A percentile compares a stretch with the other conserved stretches of the same genome.
phyloP scores from a whole-genome alignment of 768 basidiomycete species.

The Megacollybia marginata region DNA sequence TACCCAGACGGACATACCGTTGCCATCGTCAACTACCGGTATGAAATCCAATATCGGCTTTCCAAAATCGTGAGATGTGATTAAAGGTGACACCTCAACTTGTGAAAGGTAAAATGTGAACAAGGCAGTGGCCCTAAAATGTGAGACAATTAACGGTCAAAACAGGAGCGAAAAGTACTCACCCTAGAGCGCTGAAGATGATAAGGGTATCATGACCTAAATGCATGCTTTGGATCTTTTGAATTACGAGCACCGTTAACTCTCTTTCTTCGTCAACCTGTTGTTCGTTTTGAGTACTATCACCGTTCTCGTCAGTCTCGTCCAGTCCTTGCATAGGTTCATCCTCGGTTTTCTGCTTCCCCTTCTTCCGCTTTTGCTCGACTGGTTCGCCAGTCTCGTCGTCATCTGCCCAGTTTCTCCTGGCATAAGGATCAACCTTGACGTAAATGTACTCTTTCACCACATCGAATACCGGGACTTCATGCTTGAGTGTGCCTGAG shows the following conservation, averaged over 20 bases:
- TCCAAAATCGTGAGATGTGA: slow-evolving; percentile 41
- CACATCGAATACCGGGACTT: slow-evolving; percentile 41
- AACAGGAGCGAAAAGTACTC: slow-evolving; percentile 13
- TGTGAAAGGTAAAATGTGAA: slow-evolving; percentile 39
- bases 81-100: slow-evolving; percentile 6
- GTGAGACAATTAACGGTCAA: neutral
- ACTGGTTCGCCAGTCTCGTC: slow-evolving; percentile 25
- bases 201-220: slow-evolving; percentile 31
- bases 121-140: slow-evolving; percentile 56
- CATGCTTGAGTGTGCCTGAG: slow-evolving; percentile 43
- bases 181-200: slow-evolving; percentile 74
- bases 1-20: slow-evolving; percentile 33
- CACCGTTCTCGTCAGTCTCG: slow-evolving; percentile 15
- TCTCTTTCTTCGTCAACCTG: slow-evolving; percentile 17
- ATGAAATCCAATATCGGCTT: slow-evolving; percentile 55
- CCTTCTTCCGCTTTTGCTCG: slow-evolving; percentile 11
- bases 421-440: slow-evolving; percentile 24
- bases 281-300: slow-evolving; percentile 7
- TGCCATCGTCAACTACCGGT: slow-evolving; percentile 13
- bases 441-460: slow-evolving; percentile 41
- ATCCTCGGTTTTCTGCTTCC: slow-evolving; percentile 13
- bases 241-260: slow-evolving; percentile 45
- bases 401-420: slow-evolving; percentile 21
- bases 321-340: slow-evolving; percentile 18
- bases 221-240: slow-evolving; percentile 42